Percentiles rank a stretch among this genome's conserved stretches.
Evolutionary conservation across 805 yeast genomes (phyloP).

Genomic region (Lachancea quebecensis): DNA sequence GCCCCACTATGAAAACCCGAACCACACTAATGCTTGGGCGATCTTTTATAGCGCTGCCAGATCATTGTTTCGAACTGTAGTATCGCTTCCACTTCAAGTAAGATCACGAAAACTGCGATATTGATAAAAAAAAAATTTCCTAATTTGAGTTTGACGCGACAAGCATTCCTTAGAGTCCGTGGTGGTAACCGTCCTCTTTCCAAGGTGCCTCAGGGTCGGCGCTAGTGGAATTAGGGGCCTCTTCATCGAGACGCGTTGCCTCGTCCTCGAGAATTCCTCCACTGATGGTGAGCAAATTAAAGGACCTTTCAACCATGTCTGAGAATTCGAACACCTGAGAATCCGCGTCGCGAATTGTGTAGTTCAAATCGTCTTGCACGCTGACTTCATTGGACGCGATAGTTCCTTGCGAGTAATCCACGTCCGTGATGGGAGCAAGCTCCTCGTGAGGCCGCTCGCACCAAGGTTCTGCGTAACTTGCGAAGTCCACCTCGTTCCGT

Average conservation of each 20-base stretch:
- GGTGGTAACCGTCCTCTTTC: not conserved
- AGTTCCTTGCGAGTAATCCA: conserved; percentile 2
- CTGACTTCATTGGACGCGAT: not conserved
- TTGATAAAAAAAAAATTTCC: conserved; percentile 1
- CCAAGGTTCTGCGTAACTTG: not conserved
- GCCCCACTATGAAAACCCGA: not conserved
- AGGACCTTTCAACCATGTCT: conserved; percentile 5
- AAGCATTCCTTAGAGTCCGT: not conserved
- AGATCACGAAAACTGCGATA: conserved; percentile 7
- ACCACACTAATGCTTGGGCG: not conserved
- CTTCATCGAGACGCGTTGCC: conserved; percentile 5
- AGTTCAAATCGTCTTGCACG: not conserved
- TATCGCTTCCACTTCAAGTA: conserved; percentile 10
- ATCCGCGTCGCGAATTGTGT: conserved; percentile 1
- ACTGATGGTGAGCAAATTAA: conserved; percentile 1
- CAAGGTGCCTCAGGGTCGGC: conserved; percentile 2
- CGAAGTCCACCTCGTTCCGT: not conserved
- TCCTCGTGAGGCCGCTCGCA: no score
- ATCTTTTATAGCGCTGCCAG: not conserved
- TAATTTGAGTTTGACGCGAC: conserved; percentile 2
- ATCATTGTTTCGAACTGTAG: not conserved
- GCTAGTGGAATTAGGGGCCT: not conserved
- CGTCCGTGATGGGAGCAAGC: not conserved
- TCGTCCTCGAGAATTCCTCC: conserved; percentile 3
- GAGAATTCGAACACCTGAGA: conserved; percentile 4